Conservation (phyloP, 352 stramenopile species). For the Globisporangium cederbergense region DNA sequence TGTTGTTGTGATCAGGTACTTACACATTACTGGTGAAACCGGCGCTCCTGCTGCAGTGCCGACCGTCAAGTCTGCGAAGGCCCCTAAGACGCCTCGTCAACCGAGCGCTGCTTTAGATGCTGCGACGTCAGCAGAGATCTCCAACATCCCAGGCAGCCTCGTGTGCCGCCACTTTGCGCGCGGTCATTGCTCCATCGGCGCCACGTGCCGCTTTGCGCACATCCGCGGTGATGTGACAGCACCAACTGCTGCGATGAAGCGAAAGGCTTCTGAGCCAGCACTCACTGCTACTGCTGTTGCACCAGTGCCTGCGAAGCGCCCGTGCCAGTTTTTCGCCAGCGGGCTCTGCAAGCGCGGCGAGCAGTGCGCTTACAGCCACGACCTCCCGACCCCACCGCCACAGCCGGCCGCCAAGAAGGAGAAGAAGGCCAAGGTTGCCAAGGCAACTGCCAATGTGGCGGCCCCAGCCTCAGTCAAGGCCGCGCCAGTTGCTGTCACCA, state of each 20-base stretch:
- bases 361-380: conserved; percentile 46
- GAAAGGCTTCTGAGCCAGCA: background rate
- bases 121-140: conserved; percentile 20
- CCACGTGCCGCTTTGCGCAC: conserved; percentile 37
- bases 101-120: background rate
- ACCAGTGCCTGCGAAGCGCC: conserved; percentile 19
- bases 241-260: conserved; percentile 6
- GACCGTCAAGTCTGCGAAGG: background rate
- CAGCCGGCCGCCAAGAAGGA: background rate
- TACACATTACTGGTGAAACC: background rate
- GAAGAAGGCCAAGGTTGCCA: conserved; percentile 10
- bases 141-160: conserved; percentile 26
- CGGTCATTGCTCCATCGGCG: conserved; percentile 39
- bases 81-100: background rate
- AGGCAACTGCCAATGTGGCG: conserved; percentile 8
- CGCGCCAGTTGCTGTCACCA: background rate
- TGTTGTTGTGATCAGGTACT: background rate
- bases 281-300: background rate
- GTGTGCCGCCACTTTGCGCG: conserved; percentile 58
- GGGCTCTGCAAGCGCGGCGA: conserved; percentile 51
- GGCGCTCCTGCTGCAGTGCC: background rate
- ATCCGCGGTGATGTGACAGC: conserved; percentile 26
- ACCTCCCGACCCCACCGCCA: conserved; percentile 7
- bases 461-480: background rate
- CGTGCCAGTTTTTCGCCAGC: conserved; percentile 49